A percentile compares a stretch with the other conserved stretches of the same genome.
phyloP scores from a whole-genome alignment of 2,329 filamentous ascomycete species.

The Stemphylium vesicarium region DNA sequence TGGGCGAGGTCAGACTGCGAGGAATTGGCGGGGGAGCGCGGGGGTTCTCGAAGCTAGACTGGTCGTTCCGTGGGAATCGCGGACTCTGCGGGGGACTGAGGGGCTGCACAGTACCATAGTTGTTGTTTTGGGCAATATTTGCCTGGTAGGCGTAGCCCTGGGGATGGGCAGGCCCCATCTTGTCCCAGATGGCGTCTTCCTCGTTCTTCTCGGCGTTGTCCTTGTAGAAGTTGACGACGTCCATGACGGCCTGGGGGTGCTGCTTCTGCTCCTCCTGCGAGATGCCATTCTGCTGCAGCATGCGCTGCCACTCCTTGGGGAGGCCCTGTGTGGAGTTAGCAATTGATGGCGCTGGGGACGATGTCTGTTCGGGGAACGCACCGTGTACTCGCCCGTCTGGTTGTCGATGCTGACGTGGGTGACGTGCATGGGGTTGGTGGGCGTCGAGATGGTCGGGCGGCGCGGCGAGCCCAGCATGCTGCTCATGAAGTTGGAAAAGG shows the following conservation, averaged over 20 bases:
- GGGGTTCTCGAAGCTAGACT: conserved; percentile 97
- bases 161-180: conserved; percentile 86
- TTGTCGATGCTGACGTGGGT: conserved; percentile 98
- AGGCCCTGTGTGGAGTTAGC: conserved; percentile 69
- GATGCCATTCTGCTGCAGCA: conserved; percentile 94
- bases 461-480: conserved; percentile 69
- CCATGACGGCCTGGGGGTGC: conserved; percentile 92
- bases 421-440: conserved; percentile 96
- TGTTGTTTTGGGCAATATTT: conserved; percentile 40
- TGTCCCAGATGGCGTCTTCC: conserved; percentile 91
- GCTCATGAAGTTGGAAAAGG: conserved; percentile 50
- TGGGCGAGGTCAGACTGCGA: conserved; percentile 47
- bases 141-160: conserved; percentile 53
- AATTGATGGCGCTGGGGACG: not conserved
- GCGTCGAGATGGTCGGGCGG: conserved; percentile 93
- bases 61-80: conserved; percentile 85
- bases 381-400: conserved; percentile 93
- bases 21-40: conserved; percentile 91
- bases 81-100: conserved; percentile 83
- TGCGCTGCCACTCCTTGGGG: conserved; percentile 96
- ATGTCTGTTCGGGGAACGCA: conserved; percentile 52
- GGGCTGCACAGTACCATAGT: conserved; percentile 54
- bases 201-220: conserved; percentile 82
- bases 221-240: conserved; percentile 97
- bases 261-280: conserved; percentile 94